Percentiles rank a stretch among this genome's conserved stretches.
phyloP scores from a whole-genome alignment of 495 filamentous ascomycete genomes.

The Talaromyces liani region DNA sequence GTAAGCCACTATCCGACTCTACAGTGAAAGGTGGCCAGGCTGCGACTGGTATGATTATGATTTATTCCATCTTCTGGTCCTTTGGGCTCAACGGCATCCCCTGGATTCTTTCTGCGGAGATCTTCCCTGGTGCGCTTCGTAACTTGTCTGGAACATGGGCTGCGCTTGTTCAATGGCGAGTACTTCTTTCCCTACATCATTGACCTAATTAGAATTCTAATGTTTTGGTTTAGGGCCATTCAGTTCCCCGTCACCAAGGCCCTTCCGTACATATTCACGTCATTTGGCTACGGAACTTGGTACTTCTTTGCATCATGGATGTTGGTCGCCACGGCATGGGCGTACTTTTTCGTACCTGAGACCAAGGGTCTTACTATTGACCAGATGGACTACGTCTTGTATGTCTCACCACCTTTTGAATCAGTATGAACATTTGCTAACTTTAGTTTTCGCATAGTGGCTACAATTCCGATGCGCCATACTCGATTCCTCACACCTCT shows the following conservation, averaged over 20 bases:
- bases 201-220: background rate
- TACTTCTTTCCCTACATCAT: background rate
- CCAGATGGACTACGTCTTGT: too few species aligned
- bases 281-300: conserved; percentile 23
- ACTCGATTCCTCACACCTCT: too few species aligned
- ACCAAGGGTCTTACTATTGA: too few species aligned
- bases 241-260: conserved; percentile 19
- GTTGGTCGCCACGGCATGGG: conserved; percentile 20
- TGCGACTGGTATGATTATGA: conserved; percentile 32
- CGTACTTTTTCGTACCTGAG: conserved; percentile 17
- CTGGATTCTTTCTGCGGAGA: conserved; percentile 23
- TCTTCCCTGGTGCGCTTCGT: conserved; percentile 19
- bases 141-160: conserved; percentile 19
- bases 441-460: too few species aligned
- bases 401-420: too few species aligned
- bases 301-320: conserved; percentile 25
- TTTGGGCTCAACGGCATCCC: conserved; percentile 24
- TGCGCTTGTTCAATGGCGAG: conserved; percentile 14
- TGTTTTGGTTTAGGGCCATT: background rate
- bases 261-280: conserved; percentile 19
- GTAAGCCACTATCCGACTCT: conserved; percentile 12
- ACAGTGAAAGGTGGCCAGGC: conserved; percentile 25
- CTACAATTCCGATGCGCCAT: too few species aligned
- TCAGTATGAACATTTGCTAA: too few species aligned
- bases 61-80: conserved; percentile 26